Evolutionary conservation across 2,329 filamentous ascomycete species (phyloP).

Genomic region (Colletotrichum echinochloae): DNA sequence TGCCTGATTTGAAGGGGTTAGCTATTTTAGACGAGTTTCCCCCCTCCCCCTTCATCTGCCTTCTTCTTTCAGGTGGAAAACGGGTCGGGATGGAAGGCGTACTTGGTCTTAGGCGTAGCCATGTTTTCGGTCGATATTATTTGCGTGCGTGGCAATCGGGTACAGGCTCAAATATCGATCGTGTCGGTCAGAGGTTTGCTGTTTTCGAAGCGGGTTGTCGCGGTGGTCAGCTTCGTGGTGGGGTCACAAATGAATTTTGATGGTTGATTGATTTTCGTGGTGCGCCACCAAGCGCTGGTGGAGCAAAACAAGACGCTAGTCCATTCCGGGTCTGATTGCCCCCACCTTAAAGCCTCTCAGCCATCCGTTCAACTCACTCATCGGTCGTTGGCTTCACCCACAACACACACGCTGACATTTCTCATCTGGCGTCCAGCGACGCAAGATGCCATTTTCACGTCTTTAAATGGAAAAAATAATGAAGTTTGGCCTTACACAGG

Average conservation of each 20-base stretch:
- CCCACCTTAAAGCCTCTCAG: neutral
- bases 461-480: neutral
- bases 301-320: conserved; percentile 24
- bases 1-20: conserved; percentile 52
- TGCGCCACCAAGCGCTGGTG: conserved; percentile 35
- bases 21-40: neutral
- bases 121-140: conserved; percentile 16
- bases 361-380: neutral
- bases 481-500: neutral
- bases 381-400: neutral
- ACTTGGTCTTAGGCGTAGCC: conserved; percentile 41
- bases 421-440: neutral
- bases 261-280: conserved; percentile 40
- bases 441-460: neutral
- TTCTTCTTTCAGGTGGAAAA: neutral
- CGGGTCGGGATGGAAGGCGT: conserved; percentile 3
- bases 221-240: conserved; percentile 37
- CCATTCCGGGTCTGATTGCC: conserved; percentile 10
- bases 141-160: neutral
- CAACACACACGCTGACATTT: neutral
- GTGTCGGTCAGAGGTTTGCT: conserved; percentile 22
- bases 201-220: conserved; percentile 37
- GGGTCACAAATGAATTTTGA: conserved; percentile 38
- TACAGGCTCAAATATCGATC: conserved; percentile 12
- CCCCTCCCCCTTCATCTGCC: neutral